Conservation (phyloP, 2,329 filamentous ascomycete genomes). For the Xylaria sp. region DNA sequence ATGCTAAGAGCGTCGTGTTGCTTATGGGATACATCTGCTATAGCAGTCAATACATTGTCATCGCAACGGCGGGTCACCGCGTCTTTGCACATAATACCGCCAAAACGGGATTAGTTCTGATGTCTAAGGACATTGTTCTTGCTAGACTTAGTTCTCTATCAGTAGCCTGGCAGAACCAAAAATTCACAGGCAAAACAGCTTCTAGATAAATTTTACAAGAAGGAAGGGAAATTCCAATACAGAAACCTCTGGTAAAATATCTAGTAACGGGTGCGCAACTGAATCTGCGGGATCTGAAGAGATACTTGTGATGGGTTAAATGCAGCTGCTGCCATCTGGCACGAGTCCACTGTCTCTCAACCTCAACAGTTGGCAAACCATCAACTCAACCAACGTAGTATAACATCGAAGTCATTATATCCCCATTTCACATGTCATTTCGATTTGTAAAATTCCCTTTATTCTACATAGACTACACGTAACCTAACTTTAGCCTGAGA, state of each 20-base stretch:
- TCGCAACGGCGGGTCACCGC: slow-evolving; percentile 11
- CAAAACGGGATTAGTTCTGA: neutral
- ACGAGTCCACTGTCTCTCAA: slow-evolving; percentile 7
- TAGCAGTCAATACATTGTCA: slow-evolving; percentile 41
- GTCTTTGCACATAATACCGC: slow-evolving; percentile 21
- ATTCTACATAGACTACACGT: slow-evolving; percentile 1
- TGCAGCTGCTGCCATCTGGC: slow-evolving; percentile 37
- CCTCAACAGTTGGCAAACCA: slow-evolving; percentile 28
- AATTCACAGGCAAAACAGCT: neutral
- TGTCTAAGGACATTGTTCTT: neutral
- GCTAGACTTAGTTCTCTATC: neutral
- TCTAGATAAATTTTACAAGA: neutral
- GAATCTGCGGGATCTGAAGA: neutral
- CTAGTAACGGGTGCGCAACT: neutral
- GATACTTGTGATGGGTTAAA: neutral
- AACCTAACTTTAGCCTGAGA: neutral
- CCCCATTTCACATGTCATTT: slow-evolving; percentile 5
- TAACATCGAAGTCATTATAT: neutral
- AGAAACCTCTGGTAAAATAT: neutral
- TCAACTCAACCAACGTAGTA: neutral
- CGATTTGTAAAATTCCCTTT: neutral
- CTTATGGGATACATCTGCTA: slow-evolving; percentile 38
- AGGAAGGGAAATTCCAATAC: neutral
- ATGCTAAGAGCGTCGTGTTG: slow-evolving; percentile 14
- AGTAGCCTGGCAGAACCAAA: neutral